Conservation (phyloP, 352 stramenopile genomes). For the Blastocystis sp. region DNA sequence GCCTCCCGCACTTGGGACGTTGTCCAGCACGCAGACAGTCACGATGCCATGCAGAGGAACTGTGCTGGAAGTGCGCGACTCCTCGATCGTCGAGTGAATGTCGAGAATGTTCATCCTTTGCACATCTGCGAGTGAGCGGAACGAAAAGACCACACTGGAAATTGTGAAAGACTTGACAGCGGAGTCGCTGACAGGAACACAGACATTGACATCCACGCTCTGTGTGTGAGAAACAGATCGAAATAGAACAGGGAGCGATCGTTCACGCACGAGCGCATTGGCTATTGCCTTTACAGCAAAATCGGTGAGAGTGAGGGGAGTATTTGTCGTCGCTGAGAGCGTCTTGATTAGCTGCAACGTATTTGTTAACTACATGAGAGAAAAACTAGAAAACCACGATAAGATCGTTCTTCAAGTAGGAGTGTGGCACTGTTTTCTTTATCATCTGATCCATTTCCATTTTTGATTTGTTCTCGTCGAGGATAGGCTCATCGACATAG, state of each 20-base stretch:
- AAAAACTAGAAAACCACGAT: neutral
- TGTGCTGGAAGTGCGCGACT: neutral
- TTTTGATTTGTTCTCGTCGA: neutral
- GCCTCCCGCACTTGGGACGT: neutral
- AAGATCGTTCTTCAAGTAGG: neutral
- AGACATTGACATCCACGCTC: constrained; percentile 26
- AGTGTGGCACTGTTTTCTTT: constrained; percentile 14
- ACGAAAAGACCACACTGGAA: neutral
- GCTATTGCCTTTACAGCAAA: constrained; percentile 16
- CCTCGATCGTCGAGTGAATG: constrained; percentile 11
- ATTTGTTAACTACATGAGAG: neutral
- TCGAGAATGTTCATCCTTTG: neutral
- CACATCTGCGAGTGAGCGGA: neutral
- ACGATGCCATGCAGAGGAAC: neutral
- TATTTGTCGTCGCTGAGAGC: neutral
- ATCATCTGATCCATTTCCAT: constrained; percentile 10
- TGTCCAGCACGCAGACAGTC: neutral
- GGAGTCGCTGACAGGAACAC: neutral
- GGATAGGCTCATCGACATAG: neutral
- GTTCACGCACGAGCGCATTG: neutral
- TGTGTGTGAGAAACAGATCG: neutral
- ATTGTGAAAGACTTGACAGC: neutral
- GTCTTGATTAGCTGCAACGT: neutral
- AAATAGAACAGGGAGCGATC: neutral
- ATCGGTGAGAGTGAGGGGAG: neutral